Percentiles rank a stretch among this genome's conserved stretches.
These are phyloP conservation scores for Cryptococcus depauperatus DNA, from an alignment of 1,284 basidiomycete species.

Conservation along the genomic window DNA sequence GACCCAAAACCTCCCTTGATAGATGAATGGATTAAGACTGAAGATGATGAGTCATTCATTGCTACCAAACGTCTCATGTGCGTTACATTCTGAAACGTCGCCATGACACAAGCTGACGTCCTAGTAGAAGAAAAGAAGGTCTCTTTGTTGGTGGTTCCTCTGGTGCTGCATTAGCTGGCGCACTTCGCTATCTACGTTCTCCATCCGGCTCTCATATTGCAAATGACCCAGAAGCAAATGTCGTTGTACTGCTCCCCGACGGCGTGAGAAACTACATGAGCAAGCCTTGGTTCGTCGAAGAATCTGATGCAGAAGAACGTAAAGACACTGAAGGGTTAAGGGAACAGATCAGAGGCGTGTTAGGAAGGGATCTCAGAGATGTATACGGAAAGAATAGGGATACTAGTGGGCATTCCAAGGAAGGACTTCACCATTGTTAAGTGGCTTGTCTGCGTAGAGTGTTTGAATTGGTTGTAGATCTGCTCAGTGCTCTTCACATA, in stretches of 20 bases:
- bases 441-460: no score
- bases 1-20: conserved; percentile 40
- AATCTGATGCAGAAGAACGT: conserved; percentile 8
- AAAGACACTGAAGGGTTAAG: conserved; percentile 15
- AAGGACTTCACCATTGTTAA: no score
- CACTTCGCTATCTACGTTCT: conserved; percentile 64
- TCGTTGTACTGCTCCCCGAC: conserved; percentile 82
- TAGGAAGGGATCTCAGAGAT: conserved; percentile 28
- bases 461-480: no score
- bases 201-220: conserved; percentile 61
- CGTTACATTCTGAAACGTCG: conserved; percentile 5
- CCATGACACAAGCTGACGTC: background rate
- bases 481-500: no score
- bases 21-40: conserved; percentile 77
- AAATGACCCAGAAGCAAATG: conserved; percentile 66
- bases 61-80: conserved; percentile 69
- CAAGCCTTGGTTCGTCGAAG: conserved; percentile 51
- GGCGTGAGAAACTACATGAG: conserved; percentile 95
- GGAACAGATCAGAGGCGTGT: conserved; percentile 15
- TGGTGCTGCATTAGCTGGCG: conserved; percentile 72
- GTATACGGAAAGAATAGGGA: no score
- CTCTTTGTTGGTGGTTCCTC: conserved; percentile 86
- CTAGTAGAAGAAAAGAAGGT: conserved; percentile 58
- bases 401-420: no score
- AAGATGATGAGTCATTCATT: conserved; percentile 71